phyloP scores from a whole-genome alignment of 495 filamentous ascomycete species.

The Cercophora sp. region DNA sequence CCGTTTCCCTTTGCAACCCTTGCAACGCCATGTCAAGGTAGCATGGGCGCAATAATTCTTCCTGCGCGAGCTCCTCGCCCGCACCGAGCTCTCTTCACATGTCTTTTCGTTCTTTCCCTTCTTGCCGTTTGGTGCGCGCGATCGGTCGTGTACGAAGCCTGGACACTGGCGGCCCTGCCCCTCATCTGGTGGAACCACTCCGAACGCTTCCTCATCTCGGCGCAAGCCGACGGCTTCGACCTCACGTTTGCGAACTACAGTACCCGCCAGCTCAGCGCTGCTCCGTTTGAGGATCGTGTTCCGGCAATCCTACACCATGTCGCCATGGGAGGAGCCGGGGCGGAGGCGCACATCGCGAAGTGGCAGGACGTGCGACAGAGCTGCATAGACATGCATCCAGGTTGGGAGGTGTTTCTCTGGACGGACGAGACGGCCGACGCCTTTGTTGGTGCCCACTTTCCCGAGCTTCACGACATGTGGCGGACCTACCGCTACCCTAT shows the following conservation, averaged over 20 bases:
- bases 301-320: slow-evolving; percentile 40
- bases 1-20: background rate
- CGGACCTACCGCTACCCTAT: slow-evolving; percentile 30
- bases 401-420: slow-evolving; percentile 35
- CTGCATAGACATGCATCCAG: slow-evolving; percentile 35
- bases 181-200: slow-evolving; percentile 24
- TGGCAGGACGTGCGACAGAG: slow-evolving; percentile 33
- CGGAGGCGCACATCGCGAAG: slow-evolving; percentile 17
- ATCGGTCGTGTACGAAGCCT: slow-evolving; percentile 19
- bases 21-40: slow-evolving; percentile 10
- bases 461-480: slow-evolving; percentile 27
- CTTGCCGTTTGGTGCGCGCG: slow-evolving; percentile 17
- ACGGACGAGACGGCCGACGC: slow-evolving; percentile 30
- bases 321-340: slow-evolving; percentile 24
- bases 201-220: slow-evolving; percentile 26
- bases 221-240: slow-evolving; percentile 33
- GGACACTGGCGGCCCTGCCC: slow-evolving; percentile 29
- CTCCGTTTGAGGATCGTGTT: slow-evolving; percentile 28
- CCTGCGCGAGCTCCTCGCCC: slow-evolving; percentile 14
- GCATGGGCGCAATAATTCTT: slow-evolving; percentile 11
- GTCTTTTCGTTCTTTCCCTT: slow-evolving; percentile 6
- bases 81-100: slow-evolving; percentile 13
- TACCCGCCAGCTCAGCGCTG: slow-evolving; percentile 24
- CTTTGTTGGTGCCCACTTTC: slow-evolving; percentile 30
- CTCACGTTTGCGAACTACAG: slow-evolving; percentile 38